Conservation (phyloP, 192 early-diverging fungal species). For the Diversispora epigaea region DNA sequence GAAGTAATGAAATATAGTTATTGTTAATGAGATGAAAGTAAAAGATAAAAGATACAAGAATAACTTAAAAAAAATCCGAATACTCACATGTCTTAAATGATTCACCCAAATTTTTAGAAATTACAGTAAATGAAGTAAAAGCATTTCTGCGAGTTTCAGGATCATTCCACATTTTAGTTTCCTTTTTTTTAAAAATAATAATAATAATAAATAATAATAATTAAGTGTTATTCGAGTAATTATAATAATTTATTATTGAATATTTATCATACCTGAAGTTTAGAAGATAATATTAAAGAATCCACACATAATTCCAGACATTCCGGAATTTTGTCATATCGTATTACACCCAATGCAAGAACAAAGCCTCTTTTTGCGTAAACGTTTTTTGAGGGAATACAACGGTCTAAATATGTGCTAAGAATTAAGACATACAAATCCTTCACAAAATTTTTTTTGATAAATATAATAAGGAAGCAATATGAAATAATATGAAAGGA, state of each 20-base stretch:
- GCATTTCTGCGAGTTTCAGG: conserved; percentile 70
- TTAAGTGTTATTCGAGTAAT: background rate
- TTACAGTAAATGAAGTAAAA: conserved; percentile 53
- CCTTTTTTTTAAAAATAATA: conserved; percentile 19
- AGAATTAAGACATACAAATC: background rate
- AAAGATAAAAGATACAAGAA: background rate
- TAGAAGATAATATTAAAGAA: conserved; percentile 34
- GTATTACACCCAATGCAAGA: conserved; percentile 61
- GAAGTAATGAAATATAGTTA: too few relatives aligned
- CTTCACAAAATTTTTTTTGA: background rate
- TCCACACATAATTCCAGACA: conserved; percentile 30
- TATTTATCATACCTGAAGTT: conserved; percentile 36
- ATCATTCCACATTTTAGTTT: conserved; percentile 49
- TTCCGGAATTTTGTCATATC: conserved; percentile 36
- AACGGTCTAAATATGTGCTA: conserved; percentile 34
- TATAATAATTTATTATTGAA: background rate
- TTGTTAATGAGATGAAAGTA: background rate
- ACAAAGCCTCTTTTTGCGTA: conserved; percentile 61
- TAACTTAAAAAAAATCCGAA: background rate
- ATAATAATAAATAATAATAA: background rate
- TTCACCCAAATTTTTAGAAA: conserved; percentile 43
- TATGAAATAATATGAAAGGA: conserved; percentile 16
- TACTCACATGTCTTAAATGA: conserved; percentile 41
- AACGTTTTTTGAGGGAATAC: conserved; percentile 40
- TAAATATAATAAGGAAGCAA: background rate